Evolutionary conservation across 2,329 filamentous ascomycete species (phyloP).

Genomic region (Fusarium coffeatum): DNA sequence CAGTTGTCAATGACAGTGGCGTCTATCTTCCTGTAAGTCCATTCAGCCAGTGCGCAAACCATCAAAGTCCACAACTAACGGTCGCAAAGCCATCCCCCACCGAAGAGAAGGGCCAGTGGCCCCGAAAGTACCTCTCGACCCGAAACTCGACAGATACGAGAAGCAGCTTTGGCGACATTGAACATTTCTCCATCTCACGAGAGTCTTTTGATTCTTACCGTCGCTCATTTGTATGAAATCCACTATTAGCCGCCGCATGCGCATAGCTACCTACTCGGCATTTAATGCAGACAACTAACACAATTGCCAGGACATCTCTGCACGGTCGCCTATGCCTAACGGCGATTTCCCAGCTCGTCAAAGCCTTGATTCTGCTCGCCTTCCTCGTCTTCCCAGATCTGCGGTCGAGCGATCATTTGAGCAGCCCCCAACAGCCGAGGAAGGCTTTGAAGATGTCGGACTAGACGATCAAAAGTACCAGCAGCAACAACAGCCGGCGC

Average conservation of each 20-base stretch:
- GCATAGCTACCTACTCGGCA: background rate
- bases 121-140: slow-evolving; percentile 63
- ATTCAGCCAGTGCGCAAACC: background rate
- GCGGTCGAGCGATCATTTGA: slow-evolving; percentile 69
- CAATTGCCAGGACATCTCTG: slow-evolving; percentile 81
- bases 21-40: slow-evolving; percentile 87
- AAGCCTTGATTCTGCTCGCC: slow-evolving; percentile 81
- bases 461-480: slow-evolving; percentile 76
- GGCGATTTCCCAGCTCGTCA: slow-evolving; percentile 74
- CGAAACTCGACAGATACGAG: slow-evolving; percentile 66
- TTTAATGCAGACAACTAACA: slow-evolving; percentile 33
- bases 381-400: slow-evolving; percentile 71
- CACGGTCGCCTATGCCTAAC: slow-evolving; percentile 78
- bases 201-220: slow-evolving; percentile 98
- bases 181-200: slow-evolving; percentile 93
- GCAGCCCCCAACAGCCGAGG: slow-evolving; percentile 76
- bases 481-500: slow-evolving; percentile 16
- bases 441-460: slow-evolving; percentile 90
- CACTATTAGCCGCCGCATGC: background rate
- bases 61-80: slow-evolving; percentile 16
- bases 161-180: slow-evolving; percentile 80
- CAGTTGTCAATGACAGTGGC: slow-evolving; percentile 95
- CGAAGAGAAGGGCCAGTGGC: slow-evolving; percentile 87
- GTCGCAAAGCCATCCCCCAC: slow-evolving; percentile 80
- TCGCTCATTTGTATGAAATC: slow-evolving; percentile 82